These are phyloP conservation scores for Penicillium crustosum DNA, from an alignment of 2,329 filamentous ascomycete species.

Conservation along the genomic window DNA sequence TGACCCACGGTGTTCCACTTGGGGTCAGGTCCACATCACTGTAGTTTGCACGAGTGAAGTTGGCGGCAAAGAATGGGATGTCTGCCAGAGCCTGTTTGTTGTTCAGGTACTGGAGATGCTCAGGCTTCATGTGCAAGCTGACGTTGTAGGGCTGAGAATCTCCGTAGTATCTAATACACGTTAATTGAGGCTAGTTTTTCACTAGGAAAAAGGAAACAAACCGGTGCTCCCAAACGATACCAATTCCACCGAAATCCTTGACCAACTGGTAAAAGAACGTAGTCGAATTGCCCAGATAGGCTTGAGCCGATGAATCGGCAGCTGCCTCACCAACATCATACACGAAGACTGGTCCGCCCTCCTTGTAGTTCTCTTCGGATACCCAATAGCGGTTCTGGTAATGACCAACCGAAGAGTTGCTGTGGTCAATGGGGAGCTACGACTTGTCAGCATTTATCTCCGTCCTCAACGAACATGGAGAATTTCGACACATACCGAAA, in stretches of 20 bases:
- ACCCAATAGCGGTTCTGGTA: conserved; percentile 59
- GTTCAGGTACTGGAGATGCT: conserved; percentile 45
- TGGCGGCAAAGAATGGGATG: conserved; percentile 46
- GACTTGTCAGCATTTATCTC: not conserved
- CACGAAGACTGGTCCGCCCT: conserved; percentile 56
- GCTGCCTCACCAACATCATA: conserved; percentile 51
- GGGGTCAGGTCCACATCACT: conserved; percentile 41
- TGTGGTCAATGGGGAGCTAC: conserved; percentile 38
- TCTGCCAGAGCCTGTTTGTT: conserved; percentile 48
- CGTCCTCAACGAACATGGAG: accelerated
- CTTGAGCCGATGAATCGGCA: conserved; percentile 42
- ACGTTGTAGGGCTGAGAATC: conserved; percentile 42
- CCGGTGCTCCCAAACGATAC: conserved; percentile 48
- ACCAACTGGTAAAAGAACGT: conserved; percentile 36
- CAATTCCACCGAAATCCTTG: conserved; percentile 39
- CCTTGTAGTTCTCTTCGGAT: conserved; percentile 54
- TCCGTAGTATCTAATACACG: conserved; percentile 43
- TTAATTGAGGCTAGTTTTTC: conserved; percentile 3
- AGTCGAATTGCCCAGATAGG: conserved; percentile 31
- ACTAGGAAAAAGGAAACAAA: conserved; percentile 14
- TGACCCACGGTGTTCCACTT: conserved; percentile 45
- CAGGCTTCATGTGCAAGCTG: conserved; percentile 36
- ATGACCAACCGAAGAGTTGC: conserved; percentile 42
- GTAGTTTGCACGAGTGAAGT: conserved; percentile 36
- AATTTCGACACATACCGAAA: conserved; percentile 7